Percentiles rank a stretch among this genome's conserved stretches.
Conservation (phyloP, 2,329 filamentous ascomycete species). For the Diaporthe vexans region DNA sequence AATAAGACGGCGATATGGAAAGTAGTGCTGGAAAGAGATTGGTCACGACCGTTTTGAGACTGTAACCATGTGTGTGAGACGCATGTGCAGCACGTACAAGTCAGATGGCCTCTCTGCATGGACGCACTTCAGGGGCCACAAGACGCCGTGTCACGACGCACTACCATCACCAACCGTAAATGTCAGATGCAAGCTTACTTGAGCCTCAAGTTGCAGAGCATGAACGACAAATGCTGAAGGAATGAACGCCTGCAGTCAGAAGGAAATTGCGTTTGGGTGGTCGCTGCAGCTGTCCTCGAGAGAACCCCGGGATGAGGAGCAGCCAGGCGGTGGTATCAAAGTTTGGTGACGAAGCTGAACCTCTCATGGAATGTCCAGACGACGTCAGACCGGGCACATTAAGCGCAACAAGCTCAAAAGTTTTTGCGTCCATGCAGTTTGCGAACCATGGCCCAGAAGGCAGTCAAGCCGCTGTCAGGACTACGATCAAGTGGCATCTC, state of each 20-base stretch:
- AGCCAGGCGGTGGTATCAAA: conserved; percentile 34
- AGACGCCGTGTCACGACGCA: conserved; percentile 1
- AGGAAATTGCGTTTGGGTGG: conserved; percentile 12
- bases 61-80: conserved; percentile 2
- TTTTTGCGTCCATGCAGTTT: conserved; percentile 19
- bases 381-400: conserved; percentile 36
- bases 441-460: conserved; percentile 23
- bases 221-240: conserved; percentile 27
- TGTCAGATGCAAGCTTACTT: conserved; percentile 41
- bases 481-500: conserved; percentile 40
- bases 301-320: conserved; percentile 15
- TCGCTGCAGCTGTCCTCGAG: conserved; percentile 5
- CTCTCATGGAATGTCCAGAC: conserved; percentile 10
- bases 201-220: conserved; percentile 40
- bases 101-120: conserved; percentile 19
- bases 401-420: conserved; percentile 30
- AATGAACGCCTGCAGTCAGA: conserved; percentile 23
- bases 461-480: conserved; percentile 36
- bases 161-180: conserved; percentile 36
- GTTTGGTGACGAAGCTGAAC: conserved; percentile 14
- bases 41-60: conserved; percentile 10
- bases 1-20: conserved; percentile 25
- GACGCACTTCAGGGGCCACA: conserved; percentile 7
- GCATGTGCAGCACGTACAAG: background rate
- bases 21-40: conserved; percentile 1